Evolutionary conservation across 164 flowering plant species (phyloP), one percentile per base, ranked within the genome.

Genomic region (Kingdonia uniflora): DNA sequence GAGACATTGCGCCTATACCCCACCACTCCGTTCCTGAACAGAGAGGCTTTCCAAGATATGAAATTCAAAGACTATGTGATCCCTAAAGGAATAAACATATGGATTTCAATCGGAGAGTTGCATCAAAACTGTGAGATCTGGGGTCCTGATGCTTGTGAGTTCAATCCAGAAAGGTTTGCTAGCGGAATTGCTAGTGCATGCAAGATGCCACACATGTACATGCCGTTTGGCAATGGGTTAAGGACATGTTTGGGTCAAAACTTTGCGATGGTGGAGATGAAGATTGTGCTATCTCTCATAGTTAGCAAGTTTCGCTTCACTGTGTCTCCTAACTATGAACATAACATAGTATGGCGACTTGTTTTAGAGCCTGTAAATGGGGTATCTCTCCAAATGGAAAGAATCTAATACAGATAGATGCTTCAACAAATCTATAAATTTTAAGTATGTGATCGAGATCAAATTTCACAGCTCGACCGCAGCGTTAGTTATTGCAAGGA

Each of bases 261-360:
- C 16, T 57, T 57, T 46, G 60, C 54, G 19, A 48, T 48, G 43
- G 46, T 49, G 5, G 60, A 57, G 19, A 22, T 39, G 45, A 57
- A 48, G 35, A 39, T 57, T 11, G 16, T 48, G 1, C 21, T 57
- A 7, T 48, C 60, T 22, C 46, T 57, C 14, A 57, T 57, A 5
- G 17, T 57, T 17, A 22, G 37, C 2, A 57, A 49, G 13, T 57
- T 57, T 14, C 16, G 38, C 12, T 57, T 57, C 45, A 10, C 46
- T 10, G 11, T 49, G 1, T 57, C 60, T 57, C 46, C 53, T 12
- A 57, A n/a, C 0, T 57, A 57, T 39, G 40, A 24, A 10, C 60
- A 48, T 22, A 20, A n/a, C 14, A 23, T 25, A 2, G n/a, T 4
- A 16, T 19, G 16, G 21, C 14, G 29, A 1, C 13, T 47, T 12